These are phyloP conservation scores for Fusarium continuum DNA, from an alignment of 2,329 filamentous ascomycete species.

Conservation along the genomic window DNA sequence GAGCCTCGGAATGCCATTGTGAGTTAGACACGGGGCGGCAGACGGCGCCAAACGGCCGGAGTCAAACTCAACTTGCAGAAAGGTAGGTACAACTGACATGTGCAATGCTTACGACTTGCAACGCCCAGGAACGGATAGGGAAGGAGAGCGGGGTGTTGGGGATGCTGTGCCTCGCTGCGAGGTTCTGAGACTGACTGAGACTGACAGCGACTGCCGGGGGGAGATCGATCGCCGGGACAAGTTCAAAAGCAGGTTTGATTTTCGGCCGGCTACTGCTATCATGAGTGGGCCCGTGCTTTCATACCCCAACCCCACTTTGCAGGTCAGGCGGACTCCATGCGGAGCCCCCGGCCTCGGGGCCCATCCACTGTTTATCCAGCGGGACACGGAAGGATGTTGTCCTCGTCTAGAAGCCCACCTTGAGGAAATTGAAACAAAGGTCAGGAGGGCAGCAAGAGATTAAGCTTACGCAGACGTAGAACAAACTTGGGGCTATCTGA, in stretches of 20 bases:
- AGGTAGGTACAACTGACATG: conserved; percentile 28
- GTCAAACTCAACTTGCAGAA: conserved; percentile 16
- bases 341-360: conserved; percentile 39
- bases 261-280: conserved; percentile 34
- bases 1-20: conserved; percentile 28
- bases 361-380: conserved; percentile 21
- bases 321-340: conserved; percentile 40
- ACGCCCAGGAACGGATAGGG: conserved; percentile 35
- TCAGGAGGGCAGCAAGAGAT: conserved; percentile 15
- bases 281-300: conserved; percentile 22
- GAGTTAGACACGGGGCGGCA: conserved; percentile 28
- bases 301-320: conserved; percentile 42
- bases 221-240: conserved; percentile 37
- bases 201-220: conserved; percentile 27
- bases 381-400: conserved; percentile 25
- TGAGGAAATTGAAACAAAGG: conserved; percentile 12
- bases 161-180: conserved; percentile 15
- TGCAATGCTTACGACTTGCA: conserved; percentile 34
- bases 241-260: conserved; percentile 30
- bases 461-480: conserved; percentile 7
- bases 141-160: conserved; percentile 34
- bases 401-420: conserved; percentile 9
- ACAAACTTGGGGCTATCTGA: background rate
- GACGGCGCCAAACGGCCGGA: conserved; percentile 23
- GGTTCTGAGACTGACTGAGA: conserved; percentile 7